phyloP scores from a whole-genome alignment of 192 early-diverging fungal genomes.

The Coemansia pectinata region DNA sequence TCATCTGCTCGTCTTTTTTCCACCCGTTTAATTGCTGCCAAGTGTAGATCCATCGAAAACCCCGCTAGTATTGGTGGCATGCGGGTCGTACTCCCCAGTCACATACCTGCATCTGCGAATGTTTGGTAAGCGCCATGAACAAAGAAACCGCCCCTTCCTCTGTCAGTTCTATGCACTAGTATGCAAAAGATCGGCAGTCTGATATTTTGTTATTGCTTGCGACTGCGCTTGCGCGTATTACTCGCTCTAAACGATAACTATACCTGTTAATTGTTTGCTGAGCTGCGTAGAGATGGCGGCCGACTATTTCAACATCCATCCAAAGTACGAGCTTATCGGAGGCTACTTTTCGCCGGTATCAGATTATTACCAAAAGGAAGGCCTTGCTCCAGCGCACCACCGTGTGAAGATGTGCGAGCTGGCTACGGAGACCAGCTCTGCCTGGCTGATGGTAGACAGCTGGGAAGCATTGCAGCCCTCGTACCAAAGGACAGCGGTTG shows the following conservation, averaged over 20 bases:
- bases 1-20: neutral
- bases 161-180: neutral
- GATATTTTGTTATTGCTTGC: neutral
- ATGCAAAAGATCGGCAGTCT: neutral
- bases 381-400: conserved; percentile 82
- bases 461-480: conserved; percentile 85
- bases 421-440: conserved; percentile 76
- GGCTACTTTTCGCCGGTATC: conserved; percentile 98
- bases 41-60: conserved; percentile 51
- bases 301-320: conserved; percentile 73
- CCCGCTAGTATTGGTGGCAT: conserved; percentile 91
- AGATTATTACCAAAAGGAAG: conserved; percentile 91
- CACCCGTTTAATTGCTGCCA: neutral
- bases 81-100: conserved; percentile 96
- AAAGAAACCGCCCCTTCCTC: neutral
- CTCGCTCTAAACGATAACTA: neutral
- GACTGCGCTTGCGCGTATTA: neutral
- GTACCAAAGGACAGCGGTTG: conserved; percentile 84
- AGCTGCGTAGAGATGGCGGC: conserved; percentile 77
- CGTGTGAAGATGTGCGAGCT: conserved; percentile 92
- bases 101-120: conserved; percentile 97
- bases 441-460: conserved; percentile 96
- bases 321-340: conserved; percentile 83
- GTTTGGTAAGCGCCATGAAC: conserved; percentile 78
- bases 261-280: no score